Evolutionary conservation across 805 yeast genomes (phyloP), one percentile per base, ranked within the genome.

Genomic region (Kluyveromyces aestuarii): DNA sequence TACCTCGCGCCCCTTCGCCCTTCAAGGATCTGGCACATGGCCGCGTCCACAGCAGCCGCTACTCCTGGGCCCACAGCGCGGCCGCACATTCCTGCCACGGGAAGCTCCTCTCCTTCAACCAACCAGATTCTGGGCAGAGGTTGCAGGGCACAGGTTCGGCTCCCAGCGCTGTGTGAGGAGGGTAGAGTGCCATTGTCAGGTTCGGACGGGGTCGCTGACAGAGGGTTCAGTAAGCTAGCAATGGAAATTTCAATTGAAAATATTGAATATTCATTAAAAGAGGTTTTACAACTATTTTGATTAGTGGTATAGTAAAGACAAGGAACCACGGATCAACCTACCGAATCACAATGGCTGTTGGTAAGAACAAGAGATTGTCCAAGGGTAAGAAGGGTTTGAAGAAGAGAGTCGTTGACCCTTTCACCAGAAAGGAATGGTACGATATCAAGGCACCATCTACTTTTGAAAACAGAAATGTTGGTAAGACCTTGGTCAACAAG

Each of bases 381-480:
- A 82, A 82, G 80, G 91, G 93, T 71, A 84, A 85, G 88, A 91
- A 91, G 79, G 97, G 98, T 71, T 79, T 88, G 75, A 91, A 91
- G 95, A 93, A 91, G 95, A 91, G 84, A 84, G 93, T 87, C 72
- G 95, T 89, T 64, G 99, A 91, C 82, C 98, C 98, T 72, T 91
- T 91, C 93, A 81, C 96, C 84, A 89, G 90, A 77, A 91, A 91
- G 80, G 98, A 90, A 69, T 91, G 98, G 98, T 90, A 79, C 75
- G 95, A 87, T 75, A 87, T 90, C 78, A 89, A 90, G 81, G 98
- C 98, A 62, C 98, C 98, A 71, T 84, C 97, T 68, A 89, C 96
- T 67, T 91, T 90, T 70, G 97, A 90, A 77, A 88, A 87, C 86
- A 90, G 96, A 79, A 87, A 87, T 69, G 97, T 89, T 71, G 98